Evolutionary conservation across 495 filamentous ascomycete genomes (phyloP), one percentile per base, ranked within the genome.

Genomic region (Trichoderma gamsii): DNA sequence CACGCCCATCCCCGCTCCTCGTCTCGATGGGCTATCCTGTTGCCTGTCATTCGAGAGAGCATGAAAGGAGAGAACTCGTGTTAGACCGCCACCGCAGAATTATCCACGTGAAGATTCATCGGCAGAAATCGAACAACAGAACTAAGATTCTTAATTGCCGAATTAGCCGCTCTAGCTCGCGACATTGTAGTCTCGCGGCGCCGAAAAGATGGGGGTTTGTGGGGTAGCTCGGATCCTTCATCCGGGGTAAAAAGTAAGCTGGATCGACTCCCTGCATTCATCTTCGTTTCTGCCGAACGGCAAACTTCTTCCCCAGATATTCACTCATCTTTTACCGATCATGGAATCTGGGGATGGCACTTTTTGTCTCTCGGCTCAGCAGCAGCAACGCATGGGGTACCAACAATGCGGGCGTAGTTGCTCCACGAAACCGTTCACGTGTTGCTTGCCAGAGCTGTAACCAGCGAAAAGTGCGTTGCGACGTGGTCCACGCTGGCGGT

Each of bases 381-480:
- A 56, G n/a, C 51, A 23, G 51, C 44, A 49, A 15, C 51, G 6
- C 11, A 21, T 56, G 51, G 51, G n/a, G 51, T 0, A 25, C 15
- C 51, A 23, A 16, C n/a, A 56, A 6, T 56, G 21, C 16, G 8
- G 51, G 51, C 4, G 25, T 3, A 23, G n/a, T 12, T 21, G n/a
- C 51, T 56, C 51, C 51, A 25, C 51, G 51, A 0, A 56, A 64
- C 8, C 69, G 69, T 41, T 71, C 69, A 23, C 67, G 69, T 8
- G 69, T 69, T 71, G 72, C 71, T 66, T 74, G 72, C 66, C 61
- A 67, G 63, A 16, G 56, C 12, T 74, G 72, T 65, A 71, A 71
- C 68, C 63, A 67, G 25, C 69, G 69, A 4, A 74, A 74, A 52
- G 67, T 74, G 23, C 71, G 71, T n/a, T 74, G 72, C 63, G 66